Conservation (phyloP, 306 rosid genomes). For the Alnus glutinosa region DNA sequence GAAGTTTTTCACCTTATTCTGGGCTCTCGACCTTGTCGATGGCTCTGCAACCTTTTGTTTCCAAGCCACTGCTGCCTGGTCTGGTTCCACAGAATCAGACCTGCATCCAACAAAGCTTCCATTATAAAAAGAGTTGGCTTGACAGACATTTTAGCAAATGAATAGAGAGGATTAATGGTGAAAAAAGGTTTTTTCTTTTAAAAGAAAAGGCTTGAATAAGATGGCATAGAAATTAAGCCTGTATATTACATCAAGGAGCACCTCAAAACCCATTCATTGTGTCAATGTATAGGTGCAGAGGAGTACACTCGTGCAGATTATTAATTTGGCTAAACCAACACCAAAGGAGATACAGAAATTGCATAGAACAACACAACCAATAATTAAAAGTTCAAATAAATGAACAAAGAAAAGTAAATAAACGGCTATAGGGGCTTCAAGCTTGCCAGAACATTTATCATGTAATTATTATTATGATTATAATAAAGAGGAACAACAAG, state of each 20-base stretch:
- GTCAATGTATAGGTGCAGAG: neutral
- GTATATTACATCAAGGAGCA: neutral
- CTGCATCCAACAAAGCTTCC: constrained; percentile 44
- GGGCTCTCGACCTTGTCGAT: constrained; percentile 50
- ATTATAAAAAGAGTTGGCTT: constrained; percentile 7
- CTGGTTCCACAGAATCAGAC: constrained; percentile 80
- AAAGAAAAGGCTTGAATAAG: constrained; percentile 6
- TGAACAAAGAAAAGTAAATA: neutral
- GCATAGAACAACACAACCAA: neutral
- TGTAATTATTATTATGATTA: neutral
- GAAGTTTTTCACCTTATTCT: constrained; percentile 57
- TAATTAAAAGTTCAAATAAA: neutral
- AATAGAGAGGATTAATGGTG: neutral
- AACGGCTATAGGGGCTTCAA: neutral
- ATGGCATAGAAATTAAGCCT: neutral
- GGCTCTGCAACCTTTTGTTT: constrained; percentile 39
- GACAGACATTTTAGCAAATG: constrained; percentile 14
- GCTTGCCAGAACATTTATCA: neutral
- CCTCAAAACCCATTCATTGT: neutral
- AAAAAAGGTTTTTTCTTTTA: constrained; percentile 4
- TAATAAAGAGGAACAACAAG: neutral
- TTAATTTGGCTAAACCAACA: neutral
- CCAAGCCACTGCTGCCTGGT: constrained; percentile 75
- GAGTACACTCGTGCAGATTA: neutral
- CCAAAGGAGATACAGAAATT: neutral